phyloP scores from a whole-genome alignment of 148 eudicot genomes.

The Arctostaphylos glauca region DNA sequence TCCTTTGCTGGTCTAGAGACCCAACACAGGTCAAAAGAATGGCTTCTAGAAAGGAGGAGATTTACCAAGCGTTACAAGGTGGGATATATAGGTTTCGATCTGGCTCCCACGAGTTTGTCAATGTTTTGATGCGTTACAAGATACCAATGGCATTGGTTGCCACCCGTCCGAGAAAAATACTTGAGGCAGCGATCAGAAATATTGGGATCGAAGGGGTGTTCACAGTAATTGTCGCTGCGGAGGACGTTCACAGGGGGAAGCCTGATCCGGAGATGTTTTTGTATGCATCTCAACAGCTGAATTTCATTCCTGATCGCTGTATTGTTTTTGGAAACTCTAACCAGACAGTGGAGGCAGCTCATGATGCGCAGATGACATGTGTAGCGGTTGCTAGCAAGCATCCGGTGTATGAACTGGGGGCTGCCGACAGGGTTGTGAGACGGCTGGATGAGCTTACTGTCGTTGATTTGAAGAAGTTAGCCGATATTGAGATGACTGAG shows the following conservation, averaged over 20 bases:
- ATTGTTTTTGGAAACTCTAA: slow-evolving; percentile 94
- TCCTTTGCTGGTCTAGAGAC: slow-evolving; percentile 94
- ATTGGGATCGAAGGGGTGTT: slow-evolving; percentile 79
- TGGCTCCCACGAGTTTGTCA: slow-evolving; percentile 77
- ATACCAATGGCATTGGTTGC: slow-evolving; percentile 96
- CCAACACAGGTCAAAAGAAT: slow-evolving; percentile 53
- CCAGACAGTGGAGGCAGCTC: slow-evolving; percentile 90
- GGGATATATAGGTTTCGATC: slow-evolving; percentile 72
- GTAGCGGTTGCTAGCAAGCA: slow-evolving; percentile 98
- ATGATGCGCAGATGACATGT: slow-evolving; percentile 90
- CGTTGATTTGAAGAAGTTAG: slow-evolving; percentile 86
- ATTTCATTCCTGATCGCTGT: slow-evolving; percentile 85
- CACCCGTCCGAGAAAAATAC: slow-evolving; percentile 67
- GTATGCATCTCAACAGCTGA: slow-evolving; percentile 74
- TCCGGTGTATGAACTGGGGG: slow-evolving; percentile 84
- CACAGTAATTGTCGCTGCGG: slow-evolving; percentile 77
- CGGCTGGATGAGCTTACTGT: slow-evolving; percentile 78
- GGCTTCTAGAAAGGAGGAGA: slow-evolving; percentile 77
- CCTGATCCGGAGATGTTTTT: slow-evolving; percentile 97
- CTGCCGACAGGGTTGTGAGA: slow-evolving; percentile 88
- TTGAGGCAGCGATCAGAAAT: slow-evolving; percentile 65
- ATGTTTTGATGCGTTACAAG: slow-evolving; percentile 53
- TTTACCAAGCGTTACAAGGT: slow-evolving; percentile 69
- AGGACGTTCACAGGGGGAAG: slow-evolving; percentile 88
- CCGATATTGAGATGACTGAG: slow-evolving; percentile 65